Conservation (phyloP, 2,329 filamentous ascomycete species). For the Aspergillus arachidicola region DNA sequence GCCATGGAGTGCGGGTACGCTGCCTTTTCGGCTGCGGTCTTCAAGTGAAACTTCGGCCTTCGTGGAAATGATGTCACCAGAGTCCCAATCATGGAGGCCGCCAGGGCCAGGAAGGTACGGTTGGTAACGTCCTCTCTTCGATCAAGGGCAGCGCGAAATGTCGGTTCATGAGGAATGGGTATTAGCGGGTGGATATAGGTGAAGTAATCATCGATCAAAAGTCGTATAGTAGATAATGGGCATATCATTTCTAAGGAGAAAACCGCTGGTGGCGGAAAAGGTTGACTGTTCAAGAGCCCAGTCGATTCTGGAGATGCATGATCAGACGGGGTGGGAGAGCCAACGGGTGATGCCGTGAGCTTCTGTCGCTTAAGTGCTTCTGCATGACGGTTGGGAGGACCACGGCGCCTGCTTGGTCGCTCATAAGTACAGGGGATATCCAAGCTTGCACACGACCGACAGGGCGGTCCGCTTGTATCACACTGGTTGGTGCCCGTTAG, state of each 20-base stretch:
- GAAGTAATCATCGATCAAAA: conserved; percentile 51
- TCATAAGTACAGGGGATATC: conserved; percentile 70
- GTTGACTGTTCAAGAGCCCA: conserved; percentile 14
- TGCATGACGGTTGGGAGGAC: conserved; percentile 67
- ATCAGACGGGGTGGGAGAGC: conserved; percentile 46
- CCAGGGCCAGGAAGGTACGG: conserved; percentile 46
- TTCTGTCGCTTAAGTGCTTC: conserved; percentile 67
- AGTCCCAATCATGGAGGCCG: conserved; percentile 49
- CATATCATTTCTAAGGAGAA: conserved; percentile 55
- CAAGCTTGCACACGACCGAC: conserved; percentile 64
- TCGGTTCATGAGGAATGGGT: conserved; percentile 50
- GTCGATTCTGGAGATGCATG: conserved; percentile 45
- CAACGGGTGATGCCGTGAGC: conserved; percentile 41
- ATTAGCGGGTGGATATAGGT: conserved; percentile 52
- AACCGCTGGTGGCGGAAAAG: conserved; percentile 42
- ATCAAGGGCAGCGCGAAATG: conserved; percentile 47
- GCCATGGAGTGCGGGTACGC: conserved; percentile 47
- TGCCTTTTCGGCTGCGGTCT: conserved; percentile 38
- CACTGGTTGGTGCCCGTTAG: conserved; percentile 48
- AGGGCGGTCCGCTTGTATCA: conserved; percentile 67
- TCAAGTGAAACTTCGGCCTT: conserved; percentile 45
- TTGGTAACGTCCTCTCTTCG: conserved; percentile 46
- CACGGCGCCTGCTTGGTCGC: conserved; percentile 63
- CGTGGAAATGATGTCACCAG: conserved; percentile 50
- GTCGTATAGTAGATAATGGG: conserved; percentile 41